Conservation (phyloP, 2,329 filamentous ascomycete genomes). For the Orbilia quercus region DNA sequence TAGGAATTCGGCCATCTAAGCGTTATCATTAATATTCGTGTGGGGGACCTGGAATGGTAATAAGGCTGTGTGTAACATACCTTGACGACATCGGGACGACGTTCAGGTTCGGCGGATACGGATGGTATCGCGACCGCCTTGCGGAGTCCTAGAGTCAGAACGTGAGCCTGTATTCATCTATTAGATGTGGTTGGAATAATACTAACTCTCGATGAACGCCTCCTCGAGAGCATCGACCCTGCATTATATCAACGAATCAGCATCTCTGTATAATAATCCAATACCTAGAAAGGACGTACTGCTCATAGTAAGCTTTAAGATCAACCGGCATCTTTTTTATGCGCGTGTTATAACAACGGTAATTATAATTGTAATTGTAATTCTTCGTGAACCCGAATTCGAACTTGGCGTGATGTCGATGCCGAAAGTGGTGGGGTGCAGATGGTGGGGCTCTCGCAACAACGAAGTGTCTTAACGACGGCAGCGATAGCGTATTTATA, state of each 20-base stretch:
- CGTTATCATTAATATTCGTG: conserved; percentile 35
- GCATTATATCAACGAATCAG: conserved; percentile 10
- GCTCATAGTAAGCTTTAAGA: conserved; percentile 45
- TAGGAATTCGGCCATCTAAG: conserved; percentile 88
- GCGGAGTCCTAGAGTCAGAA: conserved; percentile 80
- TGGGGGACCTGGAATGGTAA: not conserved
- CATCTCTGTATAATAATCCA: conserved; percentile 11
- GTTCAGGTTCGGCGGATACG: conserved; percentile 88
- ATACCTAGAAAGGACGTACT: conserved; percentile 26
- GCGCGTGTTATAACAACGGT: conserved; percentile 10
- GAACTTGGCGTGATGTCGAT: conserved; percentile 12
- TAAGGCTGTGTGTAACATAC: conserved; percentile 62
- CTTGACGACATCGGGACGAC: conserved; percentile 89
- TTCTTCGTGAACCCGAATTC: too few species aligned
- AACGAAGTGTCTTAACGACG: not conserved
- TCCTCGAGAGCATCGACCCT: conserved; percentile 61
- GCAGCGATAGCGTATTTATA: conserved; percentile 25
- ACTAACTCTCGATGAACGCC: conserved; percentile 61
- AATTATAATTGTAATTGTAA: too few species aligned
- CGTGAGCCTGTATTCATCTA: not conserved
- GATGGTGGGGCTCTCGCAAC: conserved; percentile 38
- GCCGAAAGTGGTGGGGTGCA: not conserved
- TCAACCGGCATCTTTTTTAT: conserved; percentile 47
- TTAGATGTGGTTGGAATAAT: conserved; percentile 2
- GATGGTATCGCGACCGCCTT: conserved; percentile 97